Base-by-base conservation (phyloP, 1,284 basidiomycete species). In the Cryptococcus maquisensis region DNA sequence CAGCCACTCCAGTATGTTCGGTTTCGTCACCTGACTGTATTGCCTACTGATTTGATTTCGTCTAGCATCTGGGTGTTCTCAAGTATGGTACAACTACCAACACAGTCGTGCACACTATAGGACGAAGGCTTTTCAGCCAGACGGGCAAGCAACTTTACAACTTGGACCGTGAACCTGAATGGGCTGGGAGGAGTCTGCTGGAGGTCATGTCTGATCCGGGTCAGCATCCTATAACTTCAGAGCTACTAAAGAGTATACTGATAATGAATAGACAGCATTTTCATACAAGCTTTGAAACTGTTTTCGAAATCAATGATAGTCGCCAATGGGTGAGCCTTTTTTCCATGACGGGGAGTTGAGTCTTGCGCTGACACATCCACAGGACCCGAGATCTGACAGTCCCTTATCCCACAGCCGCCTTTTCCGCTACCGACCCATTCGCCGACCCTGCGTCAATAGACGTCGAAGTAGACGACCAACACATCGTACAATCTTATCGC, bases 151-250 rank as follows among this genome's bases (percentile, higher is more conserved):
- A 92, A 61, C 84, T 92, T 55, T 90, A 84, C 68, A 82, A 81
- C 47, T 79, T 80, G 0, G 91, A 95, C 71, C 81, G 82, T 57
- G 92, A 87, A 32, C 41, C 1, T 3, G 78, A 80, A 2, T 82
- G 66, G 28, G 62, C 78, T 43, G 87, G 86, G 2, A 78, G 85
- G 52, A 83, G 87, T 8, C 70, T 95, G 9, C 69, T 95, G n/a
- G 83, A 88, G 53, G 82, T 90, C 49, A 86, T 95, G 83, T 85
- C 88, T 2, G 89, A 95, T 77, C 86, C 88, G 61, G 79, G 88
- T 87, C 62, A 60, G 82, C 74, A 21, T 16, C 2, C 9, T 35
- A 37, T 36, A 12, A 32, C n/a, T n/a, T 32, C 28, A 32, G n/a
- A 32, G 28, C 6, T 10, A 32, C 28, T 32, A 32, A n/a, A n/a